These are phyloP conservation scores for Naganishia friedmannii DNA, from an alignment of 768 basidiomycete species.

Conservation along the genomic window DNA sequence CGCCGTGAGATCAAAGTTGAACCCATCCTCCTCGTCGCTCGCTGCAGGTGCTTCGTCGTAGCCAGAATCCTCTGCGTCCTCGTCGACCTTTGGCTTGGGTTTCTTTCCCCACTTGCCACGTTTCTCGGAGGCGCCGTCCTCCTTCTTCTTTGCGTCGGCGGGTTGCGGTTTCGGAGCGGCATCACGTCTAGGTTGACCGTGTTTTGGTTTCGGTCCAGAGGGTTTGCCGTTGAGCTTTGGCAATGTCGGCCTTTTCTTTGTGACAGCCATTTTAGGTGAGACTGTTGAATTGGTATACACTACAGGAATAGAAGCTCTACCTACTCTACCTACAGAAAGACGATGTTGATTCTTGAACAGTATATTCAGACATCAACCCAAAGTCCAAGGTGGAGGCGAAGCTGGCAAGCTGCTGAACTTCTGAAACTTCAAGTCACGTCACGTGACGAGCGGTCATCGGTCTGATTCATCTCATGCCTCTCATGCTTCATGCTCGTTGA, in stretches of 20 bases:
- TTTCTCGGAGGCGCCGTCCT: neutral
- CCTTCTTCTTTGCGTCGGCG: neutral
- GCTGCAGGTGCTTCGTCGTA: slow-evolving; percentile 24
- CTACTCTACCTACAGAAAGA: neutral
- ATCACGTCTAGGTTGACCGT: slow-evolving; percentile 7
- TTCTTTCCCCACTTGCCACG: slow-evolving; percentile 20
- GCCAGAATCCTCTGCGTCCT: slow-evolving; percentile 24
- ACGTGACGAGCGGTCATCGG: too few relatives aligned
- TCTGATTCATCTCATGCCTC: too few relatives aligned
- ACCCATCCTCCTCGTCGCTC: slow-evolving; percentile 17
- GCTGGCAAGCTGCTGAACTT: too few relatives aligned
- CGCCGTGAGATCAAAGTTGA: slow-evolving; percentile 15
- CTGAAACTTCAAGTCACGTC: too few relatives aligned
- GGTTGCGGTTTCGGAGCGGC: slow-evolving; percentile 10
- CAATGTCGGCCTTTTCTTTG: slow-evolving; percentile 7
- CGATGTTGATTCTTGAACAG: neutral
- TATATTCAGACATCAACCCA: too few relatives aligned
- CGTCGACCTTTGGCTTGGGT: slow-evolving; percentile 5
- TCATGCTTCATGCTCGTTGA: too few relatives aligned
- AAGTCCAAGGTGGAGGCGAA: too few relatives aligned
- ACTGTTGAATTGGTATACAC: neutral
- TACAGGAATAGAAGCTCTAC: neutral
- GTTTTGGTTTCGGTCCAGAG: neutral
- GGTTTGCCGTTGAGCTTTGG: slow-evolving; percentile 23
- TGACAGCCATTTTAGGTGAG: slow-evolving; percentile 4